phyloP scores from a whole-genome alignment of 2,329 filamentous ascomycete species.

The Penicillium glabrum region DNA sequence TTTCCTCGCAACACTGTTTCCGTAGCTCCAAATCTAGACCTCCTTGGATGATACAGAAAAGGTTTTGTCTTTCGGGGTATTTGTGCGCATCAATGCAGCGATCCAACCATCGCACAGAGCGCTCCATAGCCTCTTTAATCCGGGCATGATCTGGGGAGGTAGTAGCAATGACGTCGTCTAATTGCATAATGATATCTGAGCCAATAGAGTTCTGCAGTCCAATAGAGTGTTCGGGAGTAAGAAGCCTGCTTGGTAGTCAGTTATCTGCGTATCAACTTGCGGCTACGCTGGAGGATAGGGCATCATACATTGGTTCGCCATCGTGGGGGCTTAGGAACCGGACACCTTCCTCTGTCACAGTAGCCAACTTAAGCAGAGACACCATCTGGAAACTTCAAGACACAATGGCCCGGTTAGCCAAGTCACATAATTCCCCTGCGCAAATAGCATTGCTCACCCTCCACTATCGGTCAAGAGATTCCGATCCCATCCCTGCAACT shows the following conservation, averaged over 20 bases:
- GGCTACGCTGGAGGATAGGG: not conserved
- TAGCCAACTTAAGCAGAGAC: constrained; percentile 86
- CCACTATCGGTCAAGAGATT: constrained; percentile 80
- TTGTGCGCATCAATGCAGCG: constrained; percentile 88
- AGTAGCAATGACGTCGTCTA: constrained; percentile 96
- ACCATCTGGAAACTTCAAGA: constrained; percentile 91
- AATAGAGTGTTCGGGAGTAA: constrained; percentile 97
- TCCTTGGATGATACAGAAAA: constrained; percentile 98
- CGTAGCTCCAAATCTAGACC: constrained; percentile 87
- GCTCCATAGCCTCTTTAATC: constrained; percentile 93
- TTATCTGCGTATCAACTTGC: not conserved
- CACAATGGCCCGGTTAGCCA: not conserved
- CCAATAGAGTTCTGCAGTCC: constrained; percentile 94
- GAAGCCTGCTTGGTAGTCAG: constrained; percentile 53
- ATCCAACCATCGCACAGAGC: constrained; percentile 93
- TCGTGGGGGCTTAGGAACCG: constrained; percentile 96
- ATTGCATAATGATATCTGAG: constrained; percentile 98
- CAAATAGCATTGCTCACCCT: constrained; percentile 35
- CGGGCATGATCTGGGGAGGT: constrained; percentile 85
- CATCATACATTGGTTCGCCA: constrained; percentile 75
- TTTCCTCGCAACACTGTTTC: constrained; percentile 76
- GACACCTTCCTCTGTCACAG: constrained; percentile 92
- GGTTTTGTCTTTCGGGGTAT: constrained; percentile 78
- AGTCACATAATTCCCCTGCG: not conserved
- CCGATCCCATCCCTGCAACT: constrained; percentile 89